Conservation (phyloP, 2,329 filamentous ascomycete genomes). For the Pseudogymnoascus sp. region DNA sequence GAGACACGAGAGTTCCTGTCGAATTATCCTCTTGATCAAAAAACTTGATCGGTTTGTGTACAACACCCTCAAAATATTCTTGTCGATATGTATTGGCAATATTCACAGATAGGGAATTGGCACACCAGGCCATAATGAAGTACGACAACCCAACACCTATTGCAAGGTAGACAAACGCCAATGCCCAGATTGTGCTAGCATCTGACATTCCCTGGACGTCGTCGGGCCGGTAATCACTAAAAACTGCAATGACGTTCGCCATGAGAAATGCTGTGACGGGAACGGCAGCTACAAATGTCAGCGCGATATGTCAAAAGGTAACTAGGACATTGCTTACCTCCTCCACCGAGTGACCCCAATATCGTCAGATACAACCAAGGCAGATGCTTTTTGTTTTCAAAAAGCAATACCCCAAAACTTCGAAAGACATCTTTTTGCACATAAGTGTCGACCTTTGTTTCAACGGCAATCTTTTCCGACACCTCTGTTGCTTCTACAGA, state of each 20-base stretch:
- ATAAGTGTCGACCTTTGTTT: constrained; percentile 24
- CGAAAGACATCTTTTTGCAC: constrained; percentile 36
- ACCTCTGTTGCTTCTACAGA: constrained; percentile 32
- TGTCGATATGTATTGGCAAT: constrained; percentile 33
- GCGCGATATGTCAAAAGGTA: neutral
- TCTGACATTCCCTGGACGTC: constrained; percentile 1
- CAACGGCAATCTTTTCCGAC: constrained; percentile 19
- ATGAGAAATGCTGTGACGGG: constrained; percentile 49
- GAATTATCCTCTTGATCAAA: constrained; percentile 39
- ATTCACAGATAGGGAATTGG: constrained; percentile 33
- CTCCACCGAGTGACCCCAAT: constrained; percentile 30
- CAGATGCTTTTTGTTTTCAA: constrained; percentile 46
- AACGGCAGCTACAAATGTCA: constrained; percentile 29
- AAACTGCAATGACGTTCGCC: constrained; percentile 43
- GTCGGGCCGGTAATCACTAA: constrained; percentile 27
- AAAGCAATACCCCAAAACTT: constrained; percentile 48
- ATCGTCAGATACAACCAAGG: constrained; percentile 43
- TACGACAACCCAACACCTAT: constrained; percentile 44
- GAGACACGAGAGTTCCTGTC: constrained; percentile 38
- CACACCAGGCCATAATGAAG: constrained; percentile 37
- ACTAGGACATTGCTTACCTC: constrained; percentile 14
- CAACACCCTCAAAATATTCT: constrained; percentile 38
- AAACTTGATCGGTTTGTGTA: constrained; percentile 35
- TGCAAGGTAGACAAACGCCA: constrained; percentile 57
- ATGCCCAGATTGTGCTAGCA: constrained; percentile 39